Evolutionary conservation across 177 flowering plant genomes (phyloP), one percentile per base, ranked within the genome.

Genomic region (Telopea speciosissima): DNA sequence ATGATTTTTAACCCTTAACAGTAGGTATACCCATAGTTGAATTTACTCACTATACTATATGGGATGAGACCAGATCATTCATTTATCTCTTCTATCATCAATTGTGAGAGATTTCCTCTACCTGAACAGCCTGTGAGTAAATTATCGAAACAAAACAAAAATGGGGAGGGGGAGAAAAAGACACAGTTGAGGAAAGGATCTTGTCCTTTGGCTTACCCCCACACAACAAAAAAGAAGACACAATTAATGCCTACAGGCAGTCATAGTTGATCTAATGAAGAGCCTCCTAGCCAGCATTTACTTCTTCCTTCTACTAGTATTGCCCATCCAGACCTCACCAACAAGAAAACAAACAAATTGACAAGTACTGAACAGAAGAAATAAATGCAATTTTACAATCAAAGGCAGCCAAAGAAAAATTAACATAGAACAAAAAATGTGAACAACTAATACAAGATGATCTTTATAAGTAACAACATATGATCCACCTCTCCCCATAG

Each of bases 211-310:
- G 40, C 40, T 36, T 36, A 36, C 9, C 7, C 7, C 40, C 40
- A 36, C 40, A 36, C 40, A 36, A 8, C 40, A 49, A 49, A 49
- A 13, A 8, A 49, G 5, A 13, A 49, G 14, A 5, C 54, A 16
- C 54, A 49, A 49, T 49, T 12, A 49, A 49, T 49, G 54, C 17
- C 19, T 49, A 49, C 3, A 13, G 70, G 65, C 42, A 52, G 26
- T 65, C 76, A 77, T 70, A 45, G 82, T 78, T 78, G 83, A 75
- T 68, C 74, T 76, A 74, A 68, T 75, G 56, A 73, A 81, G 62
- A 42, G 63, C 66, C 76, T 79, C 77, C 72, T 79, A 80, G 78
- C 56, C 16, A 40, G 74, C 85, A 83, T 83, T 84, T 83, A 86
- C 81, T 81, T 67, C 72, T 62, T 36, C 63, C 54, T 40, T 68